A percentile compares a stretch with the other conserved stretches of the same genome.
Conservation (phyloP, 176 grass and related monocot species). For the Ampelocalamus luodianensis region DNA sequence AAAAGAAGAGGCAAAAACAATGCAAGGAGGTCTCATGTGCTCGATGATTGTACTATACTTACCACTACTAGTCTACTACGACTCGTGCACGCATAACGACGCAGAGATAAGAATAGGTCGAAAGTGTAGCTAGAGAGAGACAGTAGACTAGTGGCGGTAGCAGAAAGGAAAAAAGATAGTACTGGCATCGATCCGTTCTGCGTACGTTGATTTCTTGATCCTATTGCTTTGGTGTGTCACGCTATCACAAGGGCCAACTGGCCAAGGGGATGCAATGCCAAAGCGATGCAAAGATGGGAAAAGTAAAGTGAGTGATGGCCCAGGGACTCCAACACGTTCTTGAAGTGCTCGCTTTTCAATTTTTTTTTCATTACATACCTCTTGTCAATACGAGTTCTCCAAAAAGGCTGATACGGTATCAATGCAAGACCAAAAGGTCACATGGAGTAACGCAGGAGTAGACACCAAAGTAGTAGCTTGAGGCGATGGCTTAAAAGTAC, state of each 20-base stretch:
- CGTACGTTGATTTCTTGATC: conserved; percentile 5
- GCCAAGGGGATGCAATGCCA: background rate
- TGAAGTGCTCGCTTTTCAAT: background rate
- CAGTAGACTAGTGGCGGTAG: background rate
- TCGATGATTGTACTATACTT: background rate
- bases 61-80: background rate
- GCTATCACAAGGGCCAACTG: background rate
- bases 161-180: conserved; percentile 7
- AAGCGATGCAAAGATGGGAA: conserved; percentile 13
- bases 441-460: background rate
- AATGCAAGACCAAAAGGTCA: background rate
- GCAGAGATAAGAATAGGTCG: background rate
- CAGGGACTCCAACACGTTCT: background rate
- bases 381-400: background rate
- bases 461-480: conserved; percentile 6
- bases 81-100: background rate
- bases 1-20: background rate
- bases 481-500: conserved; percentile 25
- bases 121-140: background rate
- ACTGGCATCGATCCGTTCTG: background rate
- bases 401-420: background rate
- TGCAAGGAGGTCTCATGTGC: background rate
- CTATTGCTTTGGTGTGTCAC: conserved; percentile 37
- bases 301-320: background rate
- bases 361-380: background rate